Base-by-base conservation (phyloP, 1,139 yeast species). In the Taphrina pruni region DNA sequence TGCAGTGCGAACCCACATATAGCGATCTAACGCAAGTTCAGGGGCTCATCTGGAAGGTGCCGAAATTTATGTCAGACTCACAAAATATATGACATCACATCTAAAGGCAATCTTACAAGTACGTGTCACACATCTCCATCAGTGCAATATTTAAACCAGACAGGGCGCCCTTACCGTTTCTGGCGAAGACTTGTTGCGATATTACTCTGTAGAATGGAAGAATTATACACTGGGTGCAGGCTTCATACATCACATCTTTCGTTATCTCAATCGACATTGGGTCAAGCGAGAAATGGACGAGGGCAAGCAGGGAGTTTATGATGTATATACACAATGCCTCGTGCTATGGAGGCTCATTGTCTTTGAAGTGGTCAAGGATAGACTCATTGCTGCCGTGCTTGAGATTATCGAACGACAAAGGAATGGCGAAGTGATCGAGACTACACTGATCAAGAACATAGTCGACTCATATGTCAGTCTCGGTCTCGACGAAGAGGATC, bases 191-290 rank as follows among this genome's bases (percentile, higher is more conserved):
- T 88, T 93, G 75, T 81, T 95, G 74, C 89, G 88, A 73, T 93
- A 90, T 76, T 95, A 95, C 77, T 96, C 91, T 61, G 83, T 87
- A 74, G 86, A 89, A 73, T 95, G 98, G 97, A 87, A 88, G 72
- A 84, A 98, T 72, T 95, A 86, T 77, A 87, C 96, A 48, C 86
- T 90, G 70, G 99, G 99, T 51, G 96, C 98, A 0, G 89, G 93
- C 21, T 90, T 91, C 78, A 81, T 95, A 79, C 92, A 92, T 78
- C 96, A 95, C 78, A 95, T 95, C 39, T 91, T 94, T 77, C 97
- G 93, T 77, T 95, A 95, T 78, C 87, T 95, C 85, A 95, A 95
- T 78, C 85, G 98, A 73, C 94, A 94, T 79, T 95, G 99, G 99
- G 97, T 95, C 64, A 91, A 89, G 75, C 92, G 96, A 77, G 98